Conservation (phyloP, 106 monocot genomes). For the Dioscorea dumetorum region DNA sequence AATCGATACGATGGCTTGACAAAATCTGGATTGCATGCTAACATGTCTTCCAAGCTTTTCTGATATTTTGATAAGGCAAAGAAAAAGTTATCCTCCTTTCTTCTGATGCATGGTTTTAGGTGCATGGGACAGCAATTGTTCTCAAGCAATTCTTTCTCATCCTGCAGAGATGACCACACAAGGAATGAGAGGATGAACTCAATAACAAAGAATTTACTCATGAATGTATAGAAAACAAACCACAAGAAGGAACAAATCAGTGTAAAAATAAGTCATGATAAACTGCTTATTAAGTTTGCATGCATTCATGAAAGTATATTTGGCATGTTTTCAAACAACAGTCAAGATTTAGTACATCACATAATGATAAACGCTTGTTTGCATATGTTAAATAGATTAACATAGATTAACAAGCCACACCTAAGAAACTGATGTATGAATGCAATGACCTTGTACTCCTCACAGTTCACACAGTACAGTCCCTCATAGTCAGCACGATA, state of each 20-base stretch:
- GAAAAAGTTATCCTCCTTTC: constrained; percentile 95
- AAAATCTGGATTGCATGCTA: constrained; percentile 63
- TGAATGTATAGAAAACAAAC: too few relatives aligned
- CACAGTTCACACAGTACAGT: constrained; percentile 91
- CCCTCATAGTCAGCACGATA: constrained; percentile 93
- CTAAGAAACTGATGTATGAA: not conserved
- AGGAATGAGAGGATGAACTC: too few relatives aligned
- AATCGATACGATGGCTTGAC: constrained; percentile 82
- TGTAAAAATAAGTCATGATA: too few relatives aligned
- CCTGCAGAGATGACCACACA: constrained; percentile 29
- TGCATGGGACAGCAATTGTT: constrained; percentile 85
- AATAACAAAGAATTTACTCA: too few relatives aligned
- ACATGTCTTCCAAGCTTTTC: constrained; percentile 67
- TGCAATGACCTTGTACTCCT: constrained; percentile 87
- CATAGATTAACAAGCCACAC: not conserved
- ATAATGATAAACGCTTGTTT: too few relatives aligned
- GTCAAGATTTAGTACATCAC: too few relatives aligned
- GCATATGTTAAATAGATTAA: not conserved
- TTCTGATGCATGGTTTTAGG: constrained; percentile 71
- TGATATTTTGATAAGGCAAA: constrained; percentile 98
- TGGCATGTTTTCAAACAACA: too few relatives aligned
- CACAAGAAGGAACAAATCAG: too few relatives aligned
- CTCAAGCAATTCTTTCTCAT: constrained; percentile 93
- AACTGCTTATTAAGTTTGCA: too few relatives aligned
- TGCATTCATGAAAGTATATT: too few relatives aligned